Evolutionary conservation across 1,284 basidiomycete species (phyloP), one percentile per base, ranked within the genome.

Genomic region (Fistulina hepatica): DNA sequence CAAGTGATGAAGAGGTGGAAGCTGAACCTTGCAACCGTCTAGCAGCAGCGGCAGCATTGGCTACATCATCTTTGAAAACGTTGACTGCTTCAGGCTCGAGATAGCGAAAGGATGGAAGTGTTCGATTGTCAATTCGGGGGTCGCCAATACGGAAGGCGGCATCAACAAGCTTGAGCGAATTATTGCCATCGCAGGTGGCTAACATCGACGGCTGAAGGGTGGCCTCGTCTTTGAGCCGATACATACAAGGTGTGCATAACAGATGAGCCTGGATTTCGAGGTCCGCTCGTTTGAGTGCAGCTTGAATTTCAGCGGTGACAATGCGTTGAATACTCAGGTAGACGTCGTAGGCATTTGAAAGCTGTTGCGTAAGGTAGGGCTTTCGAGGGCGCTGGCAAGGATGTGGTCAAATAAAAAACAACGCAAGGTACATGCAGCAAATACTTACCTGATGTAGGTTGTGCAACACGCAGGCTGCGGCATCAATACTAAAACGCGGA

Each of bases 131-230:
- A 1, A 22, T 12, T 9, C 37, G 41, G 52, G 58, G 13, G 49
- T 43, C 21, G 36, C 53, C 22, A 34, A 25, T 4, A 11, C 39
- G 38, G 45, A 50, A 4, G 13, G 22, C 6, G 42, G 43, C 3
- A 30, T 49, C 45, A 7, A 59, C 42, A 0, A 58, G 45, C 44
- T 60, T 61, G 4, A 61, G 46, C 0, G 55, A 61, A 30, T 56
- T 55, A 37, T 62, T 61, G 5, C 59, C 60, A 39, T 63, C 60
- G 32, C 60, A 48, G 4, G 48, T 42, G 5, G 44, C 34, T 5
- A 60, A 41, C 1, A 54, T 40, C 0, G 38, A n/a, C 32, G 23
- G 49, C 52, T 5, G 31, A 3, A 56, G 39, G 1, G 41, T 37
- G 1, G 40, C 39, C 38, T 60, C 56, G 16, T 52, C 49, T 13